Percentiles rank a stretch among this genome's conserved stretches.
phyloP scores from a whole-genome alignment of 202 grass and related monocot species.

The Carex arenaria region DNA sequence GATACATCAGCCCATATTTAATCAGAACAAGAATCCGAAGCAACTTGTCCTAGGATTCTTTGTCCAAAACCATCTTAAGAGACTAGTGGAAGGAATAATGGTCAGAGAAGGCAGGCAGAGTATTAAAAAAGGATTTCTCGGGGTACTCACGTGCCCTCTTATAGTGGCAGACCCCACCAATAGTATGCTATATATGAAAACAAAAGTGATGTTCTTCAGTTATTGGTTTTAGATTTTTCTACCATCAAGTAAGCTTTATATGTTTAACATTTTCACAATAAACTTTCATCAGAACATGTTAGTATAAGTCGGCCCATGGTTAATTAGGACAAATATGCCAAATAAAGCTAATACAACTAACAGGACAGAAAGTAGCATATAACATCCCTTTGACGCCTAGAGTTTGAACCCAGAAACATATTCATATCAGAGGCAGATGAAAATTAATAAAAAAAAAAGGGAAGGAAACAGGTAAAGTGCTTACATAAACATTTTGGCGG shows the following conservation, averaged over 20 bases:
- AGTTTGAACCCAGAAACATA: constrained; percentile 4
- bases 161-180: neutral
- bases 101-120: neutral
- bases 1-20: neutral
- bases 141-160: neutral
- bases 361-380: constrained; percentile 2
- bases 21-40: neutral
- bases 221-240: neutral
- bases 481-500: constrained; percentile 97
- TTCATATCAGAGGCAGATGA: neutral
- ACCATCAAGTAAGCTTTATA: neutral
- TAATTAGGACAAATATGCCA: neutral
- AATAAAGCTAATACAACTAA: neutral
- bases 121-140: neutral
- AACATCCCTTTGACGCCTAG: neutral
- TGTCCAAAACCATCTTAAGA: constrained; percentile 87
- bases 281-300: neutral
- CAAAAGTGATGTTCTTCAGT: neutral
- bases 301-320: neutral
- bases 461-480: constrained; percentile 25
- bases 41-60: constrained; percentile 82
- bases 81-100: constrained; percentile 37
- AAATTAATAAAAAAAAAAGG: neutral
- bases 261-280: neutral
- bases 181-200: neutral